Percentiles rank a stretch among this genome's conserved stretches.
These are phyloP conservation scores for Amaranthus palmeri DNA, from an alignment of 148 eudicot species.

Conservation along the genomic window DNA sequence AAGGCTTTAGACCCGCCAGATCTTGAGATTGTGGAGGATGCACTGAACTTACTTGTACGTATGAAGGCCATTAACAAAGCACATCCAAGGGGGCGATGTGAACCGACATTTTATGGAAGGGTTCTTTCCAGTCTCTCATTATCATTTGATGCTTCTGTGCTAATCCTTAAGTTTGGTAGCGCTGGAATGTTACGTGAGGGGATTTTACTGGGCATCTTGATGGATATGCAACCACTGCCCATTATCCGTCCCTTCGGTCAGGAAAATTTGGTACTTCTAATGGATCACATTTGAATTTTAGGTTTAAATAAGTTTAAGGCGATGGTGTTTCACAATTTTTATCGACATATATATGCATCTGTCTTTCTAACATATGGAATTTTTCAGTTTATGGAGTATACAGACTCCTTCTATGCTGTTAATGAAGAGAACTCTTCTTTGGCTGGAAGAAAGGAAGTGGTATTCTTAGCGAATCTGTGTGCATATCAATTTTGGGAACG, in stretches of 20 bases:
- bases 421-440: conserved; percentile 35
- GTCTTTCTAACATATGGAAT: neutral
- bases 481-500: conserved; percentile 94
- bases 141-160: conserved; percentile 80
- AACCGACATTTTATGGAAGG: conserved; percentile 87
- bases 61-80: conserved; percentile 57
- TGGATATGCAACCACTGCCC: conserved; percentile 87
- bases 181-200: conserved; percentile 87
- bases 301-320: neutral
- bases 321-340: neutral
- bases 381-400: conserved; percentile 52
- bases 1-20: conserved; percentile 86
- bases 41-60: conserved; percentile 52
- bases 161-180: conserved; percentile 71
- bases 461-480: conserved; percentile 56
- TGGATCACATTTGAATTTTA: neutral
- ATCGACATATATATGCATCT: conserved; percentile 8
- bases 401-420: conserved; percentile 45
- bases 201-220: conserved; percentile 72
- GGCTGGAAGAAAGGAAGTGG: conserved; percentile 60
- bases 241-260: conserved; percentile 82
- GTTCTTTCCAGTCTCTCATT: conserved; percentile 72
- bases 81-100: conserved; percentile 70
- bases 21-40: conserved; percentile 64
- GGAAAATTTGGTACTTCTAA: conserved; percentile 49